Base-by-base conservation (phyloP, 495 filamentous ascomycete species). In the Xylaria acuta region DNA sequence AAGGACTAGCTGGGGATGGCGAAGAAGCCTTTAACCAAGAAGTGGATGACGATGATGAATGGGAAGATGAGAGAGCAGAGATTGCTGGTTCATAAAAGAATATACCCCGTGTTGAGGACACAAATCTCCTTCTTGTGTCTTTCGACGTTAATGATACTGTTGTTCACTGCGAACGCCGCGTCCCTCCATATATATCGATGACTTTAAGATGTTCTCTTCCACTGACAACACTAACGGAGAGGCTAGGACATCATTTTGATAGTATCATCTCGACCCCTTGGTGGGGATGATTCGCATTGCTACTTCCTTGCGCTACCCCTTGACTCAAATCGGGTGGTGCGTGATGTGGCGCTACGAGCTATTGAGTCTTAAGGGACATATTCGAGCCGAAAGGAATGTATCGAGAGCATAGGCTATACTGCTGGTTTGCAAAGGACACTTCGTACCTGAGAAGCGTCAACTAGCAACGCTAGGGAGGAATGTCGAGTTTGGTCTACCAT, bases 21-120 rank as follows among this genome's bases (percentile, higher is more conserved):
- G 89, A 91, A 65, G 85, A 86, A 81, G 86, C 89, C 43, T 75
- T 84, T 43, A 87, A 88, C 69, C 80, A 86, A 56, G 83, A 80
- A 70, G 86, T 87, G 67, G 87, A 89, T 45, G 84, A 86, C 18
- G 83, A 82, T n/a, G 85, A 82, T 16, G 85, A 87, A 73, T 88
- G 85, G 82, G 84, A 86, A 67, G 84, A 88, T 25, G 84, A 87
- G 72, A 84, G 86, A 43, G 81, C 82, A 53, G 83, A 85, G 73
- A 85, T 84, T 53, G 80, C 78, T 14, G 76, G 73, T 58, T 68
- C 64, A 34, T 73, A 66, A 65, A 66, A 32, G 30, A 66, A 65
- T 71, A 73, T 73, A 73, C 56, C 56, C 58, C 64, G 22, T 51
- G 36, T 36, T 27, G 25, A 68, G 47, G 40, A 51, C 36, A 66